A percentile compares a stretch with the other conserved stretches of the same genome.
Evolutionary conservation across 2,329 filamentous ascomycete genomes (phyloP).

Genomic region (Coniochaeta sp.): DNA sequence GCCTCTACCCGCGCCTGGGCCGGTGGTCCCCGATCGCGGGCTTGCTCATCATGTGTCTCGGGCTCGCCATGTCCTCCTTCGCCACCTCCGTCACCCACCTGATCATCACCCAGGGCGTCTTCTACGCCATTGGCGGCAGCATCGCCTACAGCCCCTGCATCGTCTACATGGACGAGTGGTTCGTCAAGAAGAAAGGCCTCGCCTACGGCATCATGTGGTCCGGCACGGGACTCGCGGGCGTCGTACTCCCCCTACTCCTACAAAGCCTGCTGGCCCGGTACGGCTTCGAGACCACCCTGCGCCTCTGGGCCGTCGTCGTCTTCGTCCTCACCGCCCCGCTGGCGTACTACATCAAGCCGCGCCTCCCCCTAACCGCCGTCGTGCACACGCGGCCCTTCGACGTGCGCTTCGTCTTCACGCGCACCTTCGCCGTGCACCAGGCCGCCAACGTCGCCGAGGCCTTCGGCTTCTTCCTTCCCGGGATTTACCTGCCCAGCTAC

Average conservation of each 20-base stretch:
- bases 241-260: constrained; percentile 44
- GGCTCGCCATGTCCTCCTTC: constrained; percentile 45
- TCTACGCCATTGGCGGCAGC: constrained; percentile 52
- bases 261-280: constrained; percentile 40
- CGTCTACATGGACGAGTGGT: constrained; percentile 56
- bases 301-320: constrained; percentile 42
- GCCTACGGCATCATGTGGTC: constrained; percentile 60
- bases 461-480: constrained; percentile 55
- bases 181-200: constrained; percentile 47
- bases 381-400: constrained; percentile 31
- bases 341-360: constrained; percentile 49
- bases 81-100: constrained; percentile 44
- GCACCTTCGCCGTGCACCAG: constrained; percentile 50
- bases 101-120: constrained; percentile 52
- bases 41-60: constrained; percentile 42
- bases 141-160: constrained; percentile 50
- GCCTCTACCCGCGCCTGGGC: constrained; percentile 30
- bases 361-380: constrained; percentile 36
- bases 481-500: constrained; percentile 54
- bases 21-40: constrained; percentile 36
- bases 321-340: constrained; percentile 46
- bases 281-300: constrained; percentile 46
- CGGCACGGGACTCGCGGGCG: constrained; percentile 42
- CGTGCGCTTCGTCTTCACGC: constrained; percentile 42
- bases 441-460: constrained; percentile 51